Base-by-base conservation (phyloP, 768 basidiomycete species). In the Psilocybe sp. region DNA sequence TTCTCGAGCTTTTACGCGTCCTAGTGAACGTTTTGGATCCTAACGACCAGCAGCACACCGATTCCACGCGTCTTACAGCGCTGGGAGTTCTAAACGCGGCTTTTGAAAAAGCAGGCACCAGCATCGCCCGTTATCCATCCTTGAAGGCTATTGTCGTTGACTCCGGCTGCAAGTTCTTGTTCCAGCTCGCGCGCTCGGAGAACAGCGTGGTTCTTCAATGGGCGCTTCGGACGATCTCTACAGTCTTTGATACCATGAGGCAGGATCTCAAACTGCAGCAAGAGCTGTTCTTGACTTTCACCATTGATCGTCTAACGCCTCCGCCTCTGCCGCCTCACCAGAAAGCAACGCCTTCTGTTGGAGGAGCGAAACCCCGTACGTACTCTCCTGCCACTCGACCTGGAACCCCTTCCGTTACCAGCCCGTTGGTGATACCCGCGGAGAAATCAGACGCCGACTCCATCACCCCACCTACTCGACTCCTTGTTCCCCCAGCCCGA, bases 11-110 rank as follows among this genome's bases (percentile, higher is more conserved):
- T 5, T 75, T 98, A 33, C 87, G 95, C 2, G 97, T 98, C 32
- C 81, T 99, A 48, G 85, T 98, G 62, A 93, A 96, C 59, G 90
- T 99, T 36, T 77, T 99, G 43, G 93, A 98, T 66, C 97, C 97
- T 15, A 89, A 82, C 57, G 93, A 96, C 63, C 89, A 92, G 56
- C 84, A 93, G 46, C 96, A 98, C 64, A 98, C 97, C 3, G 97
- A 98, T 65, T 92, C 94, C 4, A 97, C 95, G 46, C 85, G 97
- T 12, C 76, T 96, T 7, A 86, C 89, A 47, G 91, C 95, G 0
- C 79, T 99, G 18, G 79, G 87, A 1, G 87, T 95, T 49, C 77
- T 99, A 48, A 93, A 95, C 60, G 77, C 85, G 16, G 88, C 92
- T 2, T 84, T 98, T 47, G 92, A 98, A 65, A 82, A 85, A 45